Evolutionary conservation across 805 yeast species (phyloP).

Genomic region (Cyberlindnera bimundalis): DNA sequence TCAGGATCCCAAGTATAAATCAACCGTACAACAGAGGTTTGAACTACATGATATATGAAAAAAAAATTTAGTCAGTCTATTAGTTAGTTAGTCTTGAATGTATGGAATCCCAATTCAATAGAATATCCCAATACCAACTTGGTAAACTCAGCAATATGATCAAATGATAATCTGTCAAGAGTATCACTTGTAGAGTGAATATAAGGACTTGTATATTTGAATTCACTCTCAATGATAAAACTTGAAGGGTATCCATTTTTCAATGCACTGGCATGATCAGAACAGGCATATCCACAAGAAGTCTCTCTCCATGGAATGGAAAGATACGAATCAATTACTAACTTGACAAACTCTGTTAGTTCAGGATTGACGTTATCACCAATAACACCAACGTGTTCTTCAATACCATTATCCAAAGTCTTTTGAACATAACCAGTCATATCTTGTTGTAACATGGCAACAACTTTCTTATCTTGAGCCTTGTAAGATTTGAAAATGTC

Average conservation of each 20-base stretch:
- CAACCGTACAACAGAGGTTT: not conserved
- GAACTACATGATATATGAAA: no score
- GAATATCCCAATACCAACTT: conserved; percentile 73
- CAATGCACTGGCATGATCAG: conserved; percentile 86
- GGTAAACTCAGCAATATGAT: conserved; percentile 77
- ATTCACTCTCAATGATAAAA: conserved; percentile 75
- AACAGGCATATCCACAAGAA: conserved; percentile 86
- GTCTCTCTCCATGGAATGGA: conserved; percentile 70
- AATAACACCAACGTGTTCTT: conserved; percentile 72
- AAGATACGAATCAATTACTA: conserved; percentile 59
- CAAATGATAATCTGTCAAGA: conserved; percentile 71
- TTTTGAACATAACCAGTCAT: conserved; percentile 45
- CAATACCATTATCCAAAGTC: conserved; percentile 38
- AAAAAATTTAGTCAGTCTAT: no score
- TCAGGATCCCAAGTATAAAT: conserved; percentile 4
- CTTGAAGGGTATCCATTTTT: conserved; percentile 82
- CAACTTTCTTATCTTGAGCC: conserved; percentile 46
- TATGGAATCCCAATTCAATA: conserved; percentile 57
- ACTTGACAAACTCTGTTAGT: conserved; percentile 40
- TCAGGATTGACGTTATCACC: conserved; percentile 24
- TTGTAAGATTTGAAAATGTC: conserved; percentile 65
- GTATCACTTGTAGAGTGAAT: conserved; percentile 82
- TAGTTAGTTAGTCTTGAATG: conserved; percentile 22
- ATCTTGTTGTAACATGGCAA: conserved; percentile 90
- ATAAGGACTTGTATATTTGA: conserved; percentile 59